Percentiles rank a stretch among this genome's conserved stretches.
phyloP scores from a whole-genome alignment of 805 yeast genomes.

The Candida ponderosae region DNA sequence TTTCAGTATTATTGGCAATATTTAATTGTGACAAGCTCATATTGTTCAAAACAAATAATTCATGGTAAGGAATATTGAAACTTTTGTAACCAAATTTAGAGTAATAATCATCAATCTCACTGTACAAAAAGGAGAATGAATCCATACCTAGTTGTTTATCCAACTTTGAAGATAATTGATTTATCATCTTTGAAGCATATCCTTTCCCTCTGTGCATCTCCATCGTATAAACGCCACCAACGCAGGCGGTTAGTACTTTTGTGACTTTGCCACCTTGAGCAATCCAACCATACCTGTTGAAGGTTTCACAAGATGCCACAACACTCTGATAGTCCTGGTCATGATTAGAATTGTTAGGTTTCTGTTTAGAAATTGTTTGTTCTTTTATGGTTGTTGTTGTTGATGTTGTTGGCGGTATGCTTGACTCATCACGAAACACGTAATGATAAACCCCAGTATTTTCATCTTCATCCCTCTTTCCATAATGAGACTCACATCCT shows the following conservation, averaged over 20 bases:
- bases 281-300: constrained; percentile 27
- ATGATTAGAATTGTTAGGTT: constrained; percentile 10
- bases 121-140: constrained; percentile 44
- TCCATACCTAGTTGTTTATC: constrained; percentile 18
- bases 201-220: constrained; percentile 43
- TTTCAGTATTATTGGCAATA: no score
- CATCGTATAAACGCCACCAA: constrained; percentile 57
- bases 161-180: constrained; percentile 23
- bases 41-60: no score
- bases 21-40: no score
- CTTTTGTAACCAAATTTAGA: constrained; percentile 50
- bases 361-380: no score
- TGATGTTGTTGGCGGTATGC: no score
- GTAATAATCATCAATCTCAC: constrained; percentile 71
- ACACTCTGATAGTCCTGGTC: constrained; percentile 23
- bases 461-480: background rate
- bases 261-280: constrained; percentile 17
- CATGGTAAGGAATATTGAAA: constrained; percentile 29
- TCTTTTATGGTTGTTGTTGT: no score
- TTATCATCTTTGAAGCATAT: constrained; percentile 44
- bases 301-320: constrained; percentile 33
- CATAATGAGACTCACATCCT: constrained; percentile 4
- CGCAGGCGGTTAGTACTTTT: constrained; percentile 27
- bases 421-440: constrained; percentile 25
- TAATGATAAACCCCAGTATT: constrained; percentile 26